phyloP scores from a whole-genome alignment of 768 basidiomycete genomes.

The Dioszegia hungarica region DNA sequence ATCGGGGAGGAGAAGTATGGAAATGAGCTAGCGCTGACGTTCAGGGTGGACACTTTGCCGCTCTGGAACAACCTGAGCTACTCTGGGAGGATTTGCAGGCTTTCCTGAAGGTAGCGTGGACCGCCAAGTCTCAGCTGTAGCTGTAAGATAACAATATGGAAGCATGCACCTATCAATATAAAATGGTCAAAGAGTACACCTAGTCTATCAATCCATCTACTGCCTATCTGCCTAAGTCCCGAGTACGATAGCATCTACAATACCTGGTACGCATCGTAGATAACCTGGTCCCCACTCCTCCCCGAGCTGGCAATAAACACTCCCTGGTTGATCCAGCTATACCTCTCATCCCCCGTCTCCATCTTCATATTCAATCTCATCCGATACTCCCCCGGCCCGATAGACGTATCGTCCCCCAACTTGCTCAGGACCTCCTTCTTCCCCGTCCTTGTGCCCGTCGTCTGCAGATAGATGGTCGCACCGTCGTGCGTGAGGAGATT shows the following conservation, averaged over 20 bases:
- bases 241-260: not conserved
- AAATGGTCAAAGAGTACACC: too few species aligned
- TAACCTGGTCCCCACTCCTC: constrained; percentile 26
- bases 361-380: constrained; percentile 29
- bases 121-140: too few species aligned
- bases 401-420: constrained; percentile 26
- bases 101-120: constrained; percentile 45
- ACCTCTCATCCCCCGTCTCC: constrained; percentile 34
- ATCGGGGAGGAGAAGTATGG: not conserved
- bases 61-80: constrained; percentile 42
- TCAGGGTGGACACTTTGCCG: constrained; percentile 49
- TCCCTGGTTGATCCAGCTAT: constrained; percentile 31
- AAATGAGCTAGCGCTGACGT: not conserved
- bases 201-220: too few species aligned
- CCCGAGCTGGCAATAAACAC: constrained; percentile 29
- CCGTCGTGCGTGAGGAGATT: constrained; percentile 32
- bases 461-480: constrained; percentile 38
- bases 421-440: constrained; percentile 28
- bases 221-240: not conserved
- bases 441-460: constrained; percentile 30
- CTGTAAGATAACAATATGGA: too few species aligned
- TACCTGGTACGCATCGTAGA: constrained; percentile 10
- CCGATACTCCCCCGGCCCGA: constrained; percentile 13
- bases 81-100: constrained; percentile 43
- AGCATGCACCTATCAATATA: too few species aligned